Conservation (phyloP, 192 early-diverging fungal genomes). For the Podila epicladia region DNA sequence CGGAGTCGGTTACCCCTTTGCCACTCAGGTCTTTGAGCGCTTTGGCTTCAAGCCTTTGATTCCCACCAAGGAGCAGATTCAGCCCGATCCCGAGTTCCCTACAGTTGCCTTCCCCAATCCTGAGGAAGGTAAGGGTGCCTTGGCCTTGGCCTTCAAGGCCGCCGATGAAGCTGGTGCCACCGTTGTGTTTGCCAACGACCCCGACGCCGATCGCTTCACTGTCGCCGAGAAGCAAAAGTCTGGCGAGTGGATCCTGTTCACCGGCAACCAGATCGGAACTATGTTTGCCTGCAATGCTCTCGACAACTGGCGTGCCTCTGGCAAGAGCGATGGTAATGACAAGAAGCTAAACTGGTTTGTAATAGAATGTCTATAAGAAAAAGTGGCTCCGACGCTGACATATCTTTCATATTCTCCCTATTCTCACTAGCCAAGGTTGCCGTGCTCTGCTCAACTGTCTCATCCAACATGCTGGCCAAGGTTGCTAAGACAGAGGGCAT, state of each 20-base stretch:
- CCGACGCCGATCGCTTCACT: slow-evolving; percentile 93
- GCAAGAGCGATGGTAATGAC: slow-evolving; percentile 52
- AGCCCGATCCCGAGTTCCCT: slow-evolving; percentile 91
- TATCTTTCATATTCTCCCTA: slow-evolving; percentile 3
- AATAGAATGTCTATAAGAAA: not conserved
- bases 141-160: slow-evolving; percentile 72
- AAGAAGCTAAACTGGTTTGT: slow-evolving; percentile 7
- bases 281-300: slow-evolving; percentile 77
- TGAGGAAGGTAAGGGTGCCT: slow-evolving; percentile 87
- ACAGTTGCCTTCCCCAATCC: slow-evolving; percentile 89
- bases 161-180: slow-evolving; percentile 64
- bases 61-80: slow-evolving; percentile 70
- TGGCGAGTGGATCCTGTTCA: slow-evolving; percentile 83
- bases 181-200: slow-evolving; percentile 93
- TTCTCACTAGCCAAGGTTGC: slow-evolving; percentile 64
- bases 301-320: slow-evolving; percentile 59
- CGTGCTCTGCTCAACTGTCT: slow-evolving; percentile 89
- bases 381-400: no score
- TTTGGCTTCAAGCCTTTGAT: slow-evolving; percentile 78
- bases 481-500: slow-evolving; percentile 82
- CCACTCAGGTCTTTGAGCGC: slow-evolving; percentile 68
- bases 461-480: slow-evolving; percentile 82
- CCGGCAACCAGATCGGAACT: slow-evolving; percentile 91
- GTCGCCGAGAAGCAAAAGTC: slow-evolving; percentile 81
- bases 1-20: slow-evolving; percentile 88